Conservation (phyloP, 257 asterid species). For the Verbena officinalis region DNA sequence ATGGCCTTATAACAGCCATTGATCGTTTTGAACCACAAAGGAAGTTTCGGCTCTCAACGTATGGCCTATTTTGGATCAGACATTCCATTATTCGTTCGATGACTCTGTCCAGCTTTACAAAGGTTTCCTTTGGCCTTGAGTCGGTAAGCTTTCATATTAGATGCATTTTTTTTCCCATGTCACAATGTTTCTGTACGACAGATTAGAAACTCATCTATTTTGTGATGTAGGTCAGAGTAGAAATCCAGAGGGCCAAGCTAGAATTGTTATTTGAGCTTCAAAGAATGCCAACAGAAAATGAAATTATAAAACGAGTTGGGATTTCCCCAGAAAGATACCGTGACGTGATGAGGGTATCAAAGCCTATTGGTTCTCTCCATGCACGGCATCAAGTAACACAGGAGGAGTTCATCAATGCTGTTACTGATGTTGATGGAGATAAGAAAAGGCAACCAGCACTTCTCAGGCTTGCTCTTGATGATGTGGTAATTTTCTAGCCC, state of each 20-base stretch:
- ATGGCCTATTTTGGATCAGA: conserved; percentile 93
- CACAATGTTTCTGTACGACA: neutral
- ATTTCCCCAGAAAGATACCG: conserved; percentile 64
- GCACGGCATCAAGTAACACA: conserved; percentile 57
- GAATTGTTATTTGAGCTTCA: conserved; percentile 59
- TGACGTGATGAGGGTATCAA: conserved; percentile 65
- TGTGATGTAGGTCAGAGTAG: conserved; percentile 58
- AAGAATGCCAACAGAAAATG: conserved; percentile 61
- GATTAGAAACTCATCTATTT: conserved; percentile 15
- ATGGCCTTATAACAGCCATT: conserved; percentile 86
- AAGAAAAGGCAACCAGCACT: conserved; percentile 72
- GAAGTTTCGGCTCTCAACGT: conserved; percentile 56
- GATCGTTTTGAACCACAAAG: conserved; percentile 91
- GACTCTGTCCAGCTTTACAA: conserved; percentile 91
- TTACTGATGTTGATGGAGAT: conserved; percentile 66
- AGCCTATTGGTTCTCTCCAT: conserved; percentile 57
- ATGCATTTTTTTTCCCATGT: neutral
- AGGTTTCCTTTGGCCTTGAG: conserved; percentile 91
- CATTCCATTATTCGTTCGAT: conserved; percentile 86
- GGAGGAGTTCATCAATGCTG: conserved; percentile 62
- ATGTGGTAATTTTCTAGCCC: conserved; percentile 55
- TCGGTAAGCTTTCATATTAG: conserved; percentile 64
- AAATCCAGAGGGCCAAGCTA: conserved; percentile 59
- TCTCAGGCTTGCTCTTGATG: conserved; percentile 80
- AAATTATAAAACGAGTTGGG: conserved; percentile 55